These are phyloP conservation scores for Lipomyces yarrowii DNA, from an alignment of 1,139 yeast genomes.

Conservation along the genomic window DNA sequence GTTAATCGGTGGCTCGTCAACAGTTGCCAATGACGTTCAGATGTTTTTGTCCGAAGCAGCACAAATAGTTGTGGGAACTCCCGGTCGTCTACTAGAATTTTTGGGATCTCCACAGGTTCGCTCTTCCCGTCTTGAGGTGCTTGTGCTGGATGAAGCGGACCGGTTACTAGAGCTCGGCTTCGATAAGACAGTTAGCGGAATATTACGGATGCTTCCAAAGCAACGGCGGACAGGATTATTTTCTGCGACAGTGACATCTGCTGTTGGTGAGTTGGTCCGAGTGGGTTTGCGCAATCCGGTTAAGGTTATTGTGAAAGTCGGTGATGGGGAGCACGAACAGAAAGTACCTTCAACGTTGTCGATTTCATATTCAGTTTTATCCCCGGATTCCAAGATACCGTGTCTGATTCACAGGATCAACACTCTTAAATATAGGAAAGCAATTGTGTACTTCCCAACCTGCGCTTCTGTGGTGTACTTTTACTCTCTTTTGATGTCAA, in stretches of 20 bases:
- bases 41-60: slow-evolving; percentile 58
- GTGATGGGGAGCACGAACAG: slow-evolving; percentile 41
- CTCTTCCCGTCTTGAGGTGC: slow-evolving; percentile 61
- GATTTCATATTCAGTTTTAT: slow-evolving; percentile 61
- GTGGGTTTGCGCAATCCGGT: slow-evolving; percentile 88
- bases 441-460: slow-evolving; percentile 90
- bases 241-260: slow-evolving; percentile 86
- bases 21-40: slow-evolving; percentile 75
- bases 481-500: slow-evolving; percentile 53
- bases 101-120: slow-evolving; percentile 47
- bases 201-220: slow-evolving; percentile 71
- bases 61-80: slow-evolving; percentile 85
- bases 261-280: slow-evolving; percentile 50
- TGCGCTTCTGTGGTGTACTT: slow-evolving; percentile 80
- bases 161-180: slow-evolving; percentile 80
- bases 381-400: slow-evolving; percentile 64
- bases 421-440: slow-evolving; percentile 63
- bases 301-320: slow-evolving; percentile 65
- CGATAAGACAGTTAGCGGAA: slow-evolving; percentile 64
- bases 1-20: slow-evolving; percentile 72
- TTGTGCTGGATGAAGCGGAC: slow-evolving; percentile 92
- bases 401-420: slow-evolving; percentile 57
- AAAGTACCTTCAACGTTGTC: slow-evolving; percentile 64
- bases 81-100: slow-evolving; percentile 85
- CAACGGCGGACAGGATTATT: slow-evolving; percentile 93